phyloP scores from a whole-genome alignment of 352 stramenopile species.

The Globisporangium paddicum region DNA sequence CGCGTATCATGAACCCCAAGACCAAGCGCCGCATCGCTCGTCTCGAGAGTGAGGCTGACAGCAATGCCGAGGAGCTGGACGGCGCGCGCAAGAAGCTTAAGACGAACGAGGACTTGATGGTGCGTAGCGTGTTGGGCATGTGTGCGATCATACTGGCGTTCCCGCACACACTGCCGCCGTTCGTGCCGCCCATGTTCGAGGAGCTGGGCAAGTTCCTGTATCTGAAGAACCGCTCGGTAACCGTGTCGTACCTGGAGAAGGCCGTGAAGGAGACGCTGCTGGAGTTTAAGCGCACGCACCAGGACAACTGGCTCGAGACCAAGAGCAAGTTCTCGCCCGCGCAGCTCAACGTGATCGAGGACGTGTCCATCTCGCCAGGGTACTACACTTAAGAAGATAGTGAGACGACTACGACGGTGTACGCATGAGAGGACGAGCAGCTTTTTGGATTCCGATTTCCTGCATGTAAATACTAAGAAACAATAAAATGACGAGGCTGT shows the following conservation, averaged over 20 bases:
- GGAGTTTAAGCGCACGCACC: constrained; percentile 81
- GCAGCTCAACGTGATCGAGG: constrained; percentile 73
- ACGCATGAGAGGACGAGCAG: neutral
- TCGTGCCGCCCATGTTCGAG: constrained; percentile 68
- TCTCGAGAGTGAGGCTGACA: constrained; percentile 25
- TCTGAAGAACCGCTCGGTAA: constrained; percentile 49
- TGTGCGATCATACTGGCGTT: constrained; percentile 71
- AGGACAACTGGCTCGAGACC: constrained; percentile 80
- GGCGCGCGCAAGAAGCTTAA: constrained; percentile 38
- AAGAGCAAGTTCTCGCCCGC: constrained; percentile 51
- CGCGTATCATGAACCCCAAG: constrained; percentile 53
- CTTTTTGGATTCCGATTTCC: neutral
- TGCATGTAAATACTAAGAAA: neutral
- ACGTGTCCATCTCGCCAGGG: constrained; percentile 67
- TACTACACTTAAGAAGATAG: constrained; percentile 51
- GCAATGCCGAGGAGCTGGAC: constrained; percentile 22
- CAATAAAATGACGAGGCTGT: neutral
- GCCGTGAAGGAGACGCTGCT: constrained; percentile 73
- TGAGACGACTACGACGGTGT: neutral
- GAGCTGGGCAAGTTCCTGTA: constrained; percentile 69
- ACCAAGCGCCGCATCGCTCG: constrained; percentile 47
- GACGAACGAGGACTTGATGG: constrained; percentile 48
- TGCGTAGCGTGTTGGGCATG: constrained; percentile 58
- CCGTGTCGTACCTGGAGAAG: constrained; percentile 66
- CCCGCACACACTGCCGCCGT: constrained; percentile 64